Evolutionary conservation across 345 rosid species (phyloP).

Genomic region (Gossypium turneri): DNA sequence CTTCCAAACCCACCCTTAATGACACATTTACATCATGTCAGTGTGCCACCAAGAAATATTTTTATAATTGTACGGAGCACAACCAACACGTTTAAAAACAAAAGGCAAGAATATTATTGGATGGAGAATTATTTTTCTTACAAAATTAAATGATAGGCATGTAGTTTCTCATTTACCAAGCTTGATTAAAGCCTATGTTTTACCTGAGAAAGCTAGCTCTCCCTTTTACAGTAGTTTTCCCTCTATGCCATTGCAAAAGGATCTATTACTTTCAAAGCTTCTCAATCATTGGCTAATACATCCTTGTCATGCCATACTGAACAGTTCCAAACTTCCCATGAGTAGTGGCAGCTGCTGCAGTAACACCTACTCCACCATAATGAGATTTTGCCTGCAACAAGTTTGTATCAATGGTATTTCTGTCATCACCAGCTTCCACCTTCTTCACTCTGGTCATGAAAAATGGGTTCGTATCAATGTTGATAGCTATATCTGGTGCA

Average conservation of each 20-base stretch:
- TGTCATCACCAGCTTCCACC: conserved; percentile 49
- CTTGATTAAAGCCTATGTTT: conserved; percentile 3
- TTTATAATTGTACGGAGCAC: too few species aligned
- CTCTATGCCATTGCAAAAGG: background rate
- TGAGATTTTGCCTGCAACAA: conserved; percentile 56
- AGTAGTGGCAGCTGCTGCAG: conserved; percentile 39
- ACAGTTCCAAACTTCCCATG: conserved; percentile 75
- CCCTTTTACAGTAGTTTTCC: conserved; percentile 9
- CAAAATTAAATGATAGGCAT: conserved; percentile 9
- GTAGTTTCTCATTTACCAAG: conserved; percentile 11
- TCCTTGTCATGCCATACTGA: conserved; percentile 67
- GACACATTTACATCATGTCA: too few species aligned
- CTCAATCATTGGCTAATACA: conserved; percentile 39
- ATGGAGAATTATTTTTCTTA: background rate
- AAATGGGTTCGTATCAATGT: conserved; percentile 73
- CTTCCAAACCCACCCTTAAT: too few species aligned
- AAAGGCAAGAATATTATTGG: background rate
- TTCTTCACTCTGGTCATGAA: conserved; percentile 64
- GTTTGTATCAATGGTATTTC: conserved; percentile 54
- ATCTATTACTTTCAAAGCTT: background rate
- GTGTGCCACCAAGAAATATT: too few species aligned
- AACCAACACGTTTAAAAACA: too few species aligned
- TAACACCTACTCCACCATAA: conserved; percentile 52
- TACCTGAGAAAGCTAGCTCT: conserved; percentile 11
- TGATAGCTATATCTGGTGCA: conserved; percentile 66